These are phyloP conservation scores for Collariella sp. DNA, from an alignment of 495 filamentous ascomycete species.

Conservation along the genomic window DNA sequence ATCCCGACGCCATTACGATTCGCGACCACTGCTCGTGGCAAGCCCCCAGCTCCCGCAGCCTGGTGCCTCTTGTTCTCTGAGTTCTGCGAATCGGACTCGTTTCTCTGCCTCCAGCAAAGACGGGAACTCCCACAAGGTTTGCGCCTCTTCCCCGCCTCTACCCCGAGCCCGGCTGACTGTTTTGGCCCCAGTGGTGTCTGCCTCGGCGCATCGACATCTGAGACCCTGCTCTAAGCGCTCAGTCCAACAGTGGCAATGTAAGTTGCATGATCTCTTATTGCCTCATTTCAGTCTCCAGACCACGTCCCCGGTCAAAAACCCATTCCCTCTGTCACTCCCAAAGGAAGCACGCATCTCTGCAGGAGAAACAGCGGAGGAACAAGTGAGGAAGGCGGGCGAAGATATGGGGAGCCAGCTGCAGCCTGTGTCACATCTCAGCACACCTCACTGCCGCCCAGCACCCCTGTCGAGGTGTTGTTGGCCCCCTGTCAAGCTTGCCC, in stretches of 20 bases:
- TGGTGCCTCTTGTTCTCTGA: not conserved
- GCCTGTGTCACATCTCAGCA: constrained; percentile 28
- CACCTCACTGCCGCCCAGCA: constrained; percentile 25
- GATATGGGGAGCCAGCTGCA: constrained; percentile 20
- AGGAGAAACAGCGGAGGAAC: constrained; percentile 1
- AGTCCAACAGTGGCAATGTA: constrained; percentile 5
- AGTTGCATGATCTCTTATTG: constrained; percentile 11
- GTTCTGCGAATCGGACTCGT: constrained; percentile 7
- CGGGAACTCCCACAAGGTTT: not conserved
- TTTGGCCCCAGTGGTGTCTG: not conserved
- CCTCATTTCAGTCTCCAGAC: not conserved
- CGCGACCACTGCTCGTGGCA: constrained; percentile 9
- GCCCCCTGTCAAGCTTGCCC: constrained; percentile 23
- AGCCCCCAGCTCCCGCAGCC: constrained; percentile 5
- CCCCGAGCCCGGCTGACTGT: not conserved
- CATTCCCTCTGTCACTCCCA: not conserved
- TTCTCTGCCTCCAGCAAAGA: not conserved
- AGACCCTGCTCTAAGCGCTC: constrained; percentile 9
- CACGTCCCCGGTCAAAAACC: not conserved
- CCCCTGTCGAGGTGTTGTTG: constrained; percentile 29
- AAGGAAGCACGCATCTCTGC: not conserved
- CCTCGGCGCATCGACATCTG: constrained; percentile 5
- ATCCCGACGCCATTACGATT: constrained; percentile 25
- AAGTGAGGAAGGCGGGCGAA: constrained; percentile 10
- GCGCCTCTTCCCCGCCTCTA: not conserved